phyloP scores from a whole-genome alignment of 345 rosid genomes.

The thale cress (Arabidopsis thaliana) region TAIR10.1 NC_003075.7:16995501-16996000 shows the following conservation, averaged over 20 bases:
- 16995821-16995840: neutral
- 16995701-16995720: conserved; percentile 45
- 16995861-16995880: neutral
- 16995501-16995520: conserved; percentile 55
- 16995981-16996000: neutral
- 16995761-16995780: conserved; percentile 36
- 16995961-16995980: neutral
- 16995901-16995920: neutral
- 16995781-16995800: conserved; percentile 23
- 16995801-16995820: conserved; percentile 27
- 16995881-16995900: neutral
- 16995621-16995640: conserved; percentile 43
- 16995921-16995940: conserved; percentile 5
- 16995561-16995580: conserved; percentile 67
- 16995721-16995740: conserved; percentile 23
- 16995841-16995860: neutral
- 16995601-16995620: conserved; percentile 44
- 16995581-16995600: conserved; percentile 47
- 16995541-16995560: conserved; percentile 59
- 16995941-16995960: neutral
- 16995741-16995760: conserved; percentile 14
- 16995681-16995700: conserved; percentile 27
- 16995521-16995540: conserved; percentile 43
- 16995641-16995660: conserved; percentile 44
- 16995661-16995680: conserved; percentile 27